Evolutionary conservation across 2,329 filamentous ascomycete genomes (phyloP).

Genomic region (Dactylellina drechsleri): DNA sequence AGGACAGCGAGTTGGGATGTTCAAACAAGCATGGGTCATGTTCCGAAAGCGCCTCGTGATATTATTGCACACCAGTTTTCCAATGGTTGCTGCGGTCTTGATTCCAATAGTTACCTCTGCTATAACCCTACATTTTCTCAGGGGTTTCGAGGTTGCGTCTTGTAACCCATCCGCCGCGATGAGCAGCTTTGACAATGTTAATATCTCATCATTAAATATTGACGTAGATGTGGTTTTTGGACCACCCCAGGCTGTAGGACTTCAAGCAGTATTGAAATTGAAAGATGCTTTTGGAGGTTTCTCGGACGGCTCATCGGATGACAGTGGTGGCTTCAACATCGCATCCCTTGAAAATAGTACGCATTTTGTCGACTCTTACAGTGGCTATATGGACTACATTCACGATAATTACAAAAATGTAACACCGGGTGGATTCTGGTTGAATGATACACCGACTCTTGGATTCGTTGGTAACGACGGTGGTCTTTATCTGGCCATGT

Average conservation of each 20-base stretch:
- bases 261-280: constrained; percentile 32
- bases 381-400: constrained; percentile 76
- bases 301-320: constrained; percentile 4
- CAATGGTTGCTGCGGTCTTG: constrained; percentile 77
- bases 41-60: constrained; percentile 82
- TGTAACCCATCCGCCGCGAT: constrained; percentile 67
- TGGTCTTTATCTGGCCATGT: constrained; percentile 68
- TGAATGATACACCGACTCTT: constrained; percentile 73
- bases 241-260: constrained; percentile 31
- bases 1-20: constrained; percentile 75
- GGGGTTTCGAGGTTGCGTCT: constrained; percentile 66
- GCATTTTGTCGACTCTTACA: constrained; percentile 71
- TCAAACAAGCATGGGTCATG: constrained; percentile 76
- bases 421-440: constrained; percentile 81
- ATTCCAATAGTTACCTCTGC: constrained; percentile 83
- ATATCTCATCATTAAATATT: constrained; percentile 45
- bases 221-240: constrained; percentile 47
- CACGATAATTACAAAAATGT: constrained; percentile 72
- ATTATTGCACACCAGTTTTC: constrained; percentile 79
- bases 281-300: constrained; percentile 40
- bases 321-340: constrained; percentile 23
- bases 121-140: constrained; percentile 79
- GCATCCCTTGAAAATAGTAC: constrained; percentile 61
- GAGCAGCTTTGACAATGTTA: constrained; percentile 43
- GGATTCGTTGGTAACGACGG: constrained; percentile 75